Conservation (phyloP, 1,284 basidiomycete species). For the Takashimella koratensis region DNA sequence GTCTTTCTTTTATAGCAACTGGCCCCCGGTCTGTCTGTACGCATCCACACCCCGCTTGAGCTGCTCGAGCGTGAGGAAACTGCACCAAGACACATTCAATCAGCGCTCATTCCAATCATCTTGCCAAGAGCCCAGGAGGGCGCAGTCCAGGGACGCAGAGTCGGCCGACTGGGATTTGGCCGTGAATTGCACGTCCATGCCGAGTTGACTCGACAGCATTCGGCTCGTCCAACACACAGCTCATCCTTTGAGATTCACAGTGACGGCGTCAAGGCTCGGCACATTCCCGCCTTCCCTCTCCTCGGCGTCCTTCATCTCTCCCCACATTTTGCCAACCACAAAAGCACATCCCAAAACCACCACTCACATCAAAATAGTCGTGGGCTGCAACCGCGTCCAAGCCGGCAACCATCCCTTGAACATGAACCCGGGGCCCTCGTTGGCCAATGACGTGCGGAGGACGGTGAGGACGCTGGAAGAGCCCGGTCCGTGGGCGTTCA, state of each 20-base stretch:
- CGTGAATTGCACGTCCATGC: too few species aligned
- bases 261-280: too few species aligned
- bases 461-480: slow-evolving; percentile 68
- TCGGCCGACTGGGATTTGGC: too few species aligned
- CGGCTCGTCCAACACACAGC: neutral
- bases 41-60: slow-evolving; percentile 39
- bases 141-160: too few species aligned
- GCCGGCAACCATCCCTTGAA: slow-evolving; percentile 71
- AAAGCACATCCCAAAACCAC: too few species aligned
- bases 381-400: slow-evolving; percentile 79
- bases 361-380: slow-evolving; percentile 46
- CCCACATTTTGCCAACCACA: too few species aligned
- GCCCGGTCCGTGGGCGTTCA: slow-evolving; percentile 81
- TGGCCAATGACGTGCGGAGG: slow-evolving; percentile 66
- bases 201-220: neutral
- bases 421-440: slow-evolving; percentile 83
- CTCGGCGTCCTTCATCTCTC: too few species aligned
- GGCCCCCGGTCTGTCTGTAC: slow-evolving; percentile 35
- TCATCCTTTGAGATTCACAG: too few species aligned
- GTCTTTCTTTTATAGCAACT: slow-evolving; percentile 11
- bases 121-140: too few species aligned
- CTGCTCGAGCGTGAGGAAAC: slow-evolving; percentile 72
- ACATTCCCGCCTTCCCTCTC: too few species aligned
- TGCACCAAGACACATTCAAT: too few species aligned
- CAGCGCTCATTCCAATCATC: too few species aligned